A percentile compares a stretch with the other conserved stretches of the same genome.
Conservation (phyloP, 306 rosid genomes). For the Hippophae tibetana region DNA sequence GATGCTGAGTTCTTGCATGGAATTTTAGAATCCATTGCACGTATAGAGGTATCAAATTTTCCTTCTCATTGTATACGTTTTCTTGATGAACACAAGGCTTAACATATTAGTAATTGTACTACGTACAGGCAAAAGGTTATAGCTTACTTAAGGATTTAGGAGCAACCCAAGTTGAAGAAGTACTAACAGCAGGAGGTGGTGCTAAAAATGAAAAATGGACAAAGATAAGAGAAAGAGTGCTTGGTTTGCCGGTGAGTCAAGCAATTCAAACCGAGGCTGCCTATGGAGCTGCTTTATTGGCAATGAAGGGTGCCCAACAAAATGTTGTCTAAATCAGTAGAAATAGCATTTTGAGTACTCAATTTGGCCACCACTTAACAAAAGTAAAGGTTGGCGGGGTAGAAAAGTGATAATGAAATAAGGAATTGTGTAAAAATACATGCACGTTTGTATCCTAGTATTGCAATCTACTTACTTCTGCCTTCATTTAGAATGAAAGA, state of each 20-base stretch:
- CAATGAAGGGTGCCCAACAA: constrained; percentile 45
- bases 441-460: too few relatives aligned
- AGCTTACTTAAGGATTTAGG: constrained; percentile 61
- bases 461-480: too few relatives aligned
- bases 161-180: constrained; percentile 58
- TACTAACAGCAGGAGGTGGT: constrained; percentile 83
- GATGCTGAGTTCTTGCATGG: constrained; percentile 75
- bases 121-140: constrained; percentile 65
- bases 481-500: too few relatives aligned
- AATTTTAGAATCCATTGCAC: constrained; percentile 83
- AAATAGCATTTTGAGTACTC: background rate
- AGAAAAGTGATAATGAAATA: too few relatives aligned
- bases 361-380: too few relatives aligned
- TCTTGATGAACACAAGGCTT: constrained; percentile 2
- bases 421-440: too few relatives aligned
- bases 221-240: constrained; percentile 70
- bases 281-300: constrained; percentile 85
- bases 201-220: constrained; percentile 73
- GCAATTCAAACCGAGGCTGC: constrained; percentile 81
- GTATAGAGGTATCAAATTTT: constrained; percentile 58
- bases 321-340: background rate
- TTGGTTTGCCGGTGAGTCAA: constrained; percentile 61
- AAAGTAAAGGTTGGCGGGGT: too few relatives aligned
- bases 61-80: constrained; percentile 5
- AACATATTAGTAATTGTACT: constrained; percentile 7